Conservation (phyloP, 345 rosid species). For the Cardamine occulta region DNA sequence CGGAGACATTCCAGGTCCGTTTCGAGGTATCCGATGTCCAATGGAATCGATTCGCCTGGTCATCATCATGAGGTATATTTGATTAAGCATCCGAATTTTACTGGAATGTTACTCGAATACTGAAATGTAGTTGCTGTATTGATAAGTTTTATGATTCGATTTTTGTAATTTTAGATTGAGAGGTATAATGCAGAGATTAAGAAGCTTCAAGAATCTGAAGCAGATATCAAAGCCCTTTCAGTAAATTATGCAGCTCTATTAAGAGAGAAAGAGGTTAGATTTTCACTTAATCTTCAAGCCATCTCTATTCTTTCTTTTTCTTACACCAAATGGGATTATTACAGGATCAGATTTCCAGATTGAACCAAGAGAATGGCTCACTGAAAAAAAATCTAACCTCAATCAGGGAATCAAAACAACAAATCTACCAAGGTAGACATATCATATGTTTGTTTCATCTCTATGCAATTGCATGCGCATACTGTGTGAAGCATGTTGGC, state of each 20-base stretch:
- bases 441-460: not conserved
- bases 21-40: constrained; percentile 58
- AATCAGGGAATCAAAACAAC: constrained; percentile 51
- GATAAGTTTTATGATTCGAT: not conserved
- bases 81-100: not conserved
- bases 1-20: constrained; percentile 60
- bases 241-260: constrained; percentile 88
- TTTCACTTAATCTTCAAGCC: not conserved
- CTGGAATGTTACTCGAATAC: not conserved
- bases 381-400: constrained; percentile 64
- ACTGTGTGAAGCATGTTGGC: not conserved
- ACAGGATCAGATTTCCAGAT: constrained; percentile 73
- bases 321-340: constrained; percentile 14
- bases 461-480: not conserved
- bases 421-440: constrained; percentile 19
- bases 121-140: constrained; percentile 7
- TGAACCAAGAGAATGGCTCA: constrained; percentile 29
- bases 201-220: constrained; percentile 81
- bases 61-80: constrained; percentile 59
- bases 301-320: not conserved
- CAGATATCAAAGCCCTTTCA: constrained; percentile 86
- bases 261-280: constrained; percentile 79
- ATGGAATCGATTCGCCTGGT: constrained; percentile 56
- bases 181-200: constrained; percentile 43
- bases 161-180: constrained; percentile 56